Evolutionary conservation across 495 filamentous ascomycete species (phyloP).

Genomic region (Penicillium ochrochloron): DNA sequence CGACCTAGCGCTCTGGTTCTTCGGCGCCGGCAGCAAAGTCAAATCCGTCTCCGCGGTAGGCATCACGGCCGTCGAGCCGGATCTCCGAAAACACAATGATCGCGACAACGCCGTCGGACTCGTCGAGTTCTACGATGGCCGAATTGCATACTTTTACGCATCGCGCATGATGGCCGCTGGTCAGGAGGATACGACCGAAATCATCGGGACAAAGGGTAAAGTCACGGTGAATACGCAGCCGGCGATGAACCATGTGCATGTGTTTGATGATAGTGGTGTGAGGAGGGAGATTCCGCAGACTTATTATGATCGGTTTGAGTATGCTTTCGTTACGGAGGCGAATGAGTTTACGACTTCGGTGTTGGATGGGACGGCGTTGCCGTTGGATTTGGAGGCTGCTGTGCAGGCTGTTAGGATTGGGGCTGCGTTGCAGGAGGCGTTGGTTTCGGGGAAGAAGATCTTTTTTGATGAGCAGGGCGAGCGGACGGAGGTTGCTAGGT

Average conservation of each 20-base stretch:
- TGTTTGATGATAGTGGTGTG: slow-evolving; percentile 53
- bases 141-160: slow-evolving; percentile 63
- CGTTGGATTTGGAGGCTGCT: slow-evolving; percentile 57
- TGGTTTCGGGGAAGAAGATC: slow-evolving; percentile 62
- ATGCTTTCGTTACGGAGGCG: slow-evolving; percentile 65
- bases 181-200: slow-evolving; percentile 65
- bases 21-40: slow-evolving; percentile 47
- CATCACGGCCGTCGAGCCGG: slow-evolving; percentile 61
- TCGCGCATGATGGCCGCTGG: slow-evolving; percentile 65
- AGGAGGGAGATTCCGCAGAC: slow-evolving; percentile 59
- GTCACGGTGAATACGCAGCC: slow-evolving; percentile 61
- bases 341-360: slow-evolving; percentile 62
- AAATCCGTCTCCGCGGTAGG: slow-evolving; percentile 56
- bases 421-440: slow-evolving; percentile 10
- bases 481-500: slow-evolving; percentile 38
- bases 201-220: slow-evolving; percentile 66
- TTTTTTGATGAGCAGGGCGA: slow-evolving; percentile 55
- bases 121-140: slow-evolving; percentile 63
- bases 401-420: slow-evolving; percentile 66
- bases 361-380: slow-evolving; percentile 56
- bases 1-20: slow-evolving; percentile 60
- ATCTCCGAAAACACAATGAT: slow-evolving; percentile 57
- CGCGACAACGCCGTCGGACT: slow-evolving; percentile 64
- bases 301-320: slow-evolving; percentile 66
- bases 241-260: slow-evolving; percentile 54